phyloP scores from a whole-genome alignment of 2,329 filamentous ascomycete species.

The Botrytis elliptica region DNA sequence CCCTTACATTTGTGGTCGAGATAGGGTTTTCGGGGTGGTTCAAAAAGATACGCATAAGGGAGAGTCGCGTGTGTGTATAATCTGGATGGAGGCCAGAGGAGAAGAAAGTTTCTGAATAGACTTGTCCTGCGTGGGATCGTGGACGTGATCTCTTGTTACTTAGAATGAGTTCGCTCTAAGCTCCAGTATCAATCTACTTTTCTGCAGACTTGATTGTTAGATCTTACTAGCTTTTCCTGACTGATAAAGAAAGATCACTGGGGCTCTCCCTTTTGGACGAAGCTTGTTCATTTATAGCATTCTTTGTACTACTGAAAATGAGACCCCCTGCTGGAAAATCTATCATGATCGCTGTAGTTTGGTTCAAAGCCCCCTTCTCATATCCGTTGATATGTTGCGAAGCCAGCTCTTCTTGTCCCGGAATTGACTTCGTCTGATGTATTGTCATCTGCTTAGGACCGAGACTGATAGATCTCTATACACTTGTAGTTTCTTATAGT shows the following conservation, averaged over 20 bases:
- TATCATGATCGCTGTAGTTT: background rate
- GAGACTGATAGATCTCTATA: background rate
- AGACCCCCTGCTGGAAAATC: no score
- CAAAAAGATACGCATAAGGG: fast-evolving
- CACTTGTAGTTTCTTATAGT: background rate
- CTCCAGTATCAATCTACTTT: no score
- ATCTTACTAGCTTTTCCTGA: no score
- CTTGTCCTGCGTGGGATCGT: no score
- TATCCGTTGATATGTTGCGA: background rate
- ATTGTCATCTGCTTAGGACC: background rate
- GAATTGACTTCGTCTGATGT: background rate
- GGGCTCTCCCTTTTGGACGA: background rate
- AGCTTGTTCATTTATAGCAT: background rate
- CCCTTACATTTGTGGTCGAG: background rate
- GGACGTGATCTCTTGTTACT: no score
- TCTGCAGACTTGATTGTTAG: no score
- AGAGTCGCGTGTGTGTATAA: background rate
- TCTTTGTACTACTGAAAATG: no score
- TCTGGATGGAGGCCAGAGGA: no score
- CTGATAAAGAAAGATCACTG: no score
- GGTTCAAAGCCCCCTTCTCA: background rate
- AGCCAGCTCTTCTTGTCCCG: background rate
- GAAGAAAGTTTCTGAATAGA: no score
- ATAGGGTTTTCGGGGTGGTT: background rate
- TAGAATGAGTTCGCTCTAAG: no score